These are phyloP conservation scores for Metarhizium album DNA, from an alignment of 2,329 filamentous ascomycete species.

Conservation along the genomic window DNA sequence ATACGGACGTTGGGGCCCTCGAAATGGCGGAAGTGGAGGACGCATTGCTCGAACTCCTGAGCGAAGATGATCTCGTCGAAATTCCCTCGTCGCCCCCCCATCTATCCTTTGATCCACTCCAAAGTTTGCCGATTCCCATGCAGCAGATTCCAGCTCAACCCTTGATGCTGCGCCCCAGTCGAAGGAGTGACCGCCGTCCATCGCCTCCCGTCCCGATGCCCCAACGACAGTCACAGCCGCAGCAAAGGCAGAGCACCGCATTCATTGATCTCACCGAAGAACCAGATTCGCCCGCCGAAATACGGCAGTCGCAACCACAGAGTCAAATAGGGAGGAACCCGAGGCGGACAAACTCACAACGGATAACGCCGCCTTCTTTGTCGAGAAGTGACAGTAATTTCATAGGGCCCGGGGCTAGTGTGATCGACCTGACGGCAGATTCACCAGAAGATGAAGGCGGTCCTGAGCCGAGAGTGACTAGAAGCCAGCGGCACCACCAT, in stretches of 20 bases:
- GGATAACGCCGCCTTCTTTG: slow-evolving; percentile 30
- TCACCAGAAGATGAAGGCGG: slow-evolving; percentile 24
- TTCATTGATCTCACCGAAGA: slow-evolving; percentile 42
- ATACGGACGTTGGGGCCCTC: not conserved
- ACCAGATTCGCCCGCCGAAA: slow-evolving; percentile 33
- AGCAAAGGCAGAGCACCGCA: slow-evolving; percentile 11
- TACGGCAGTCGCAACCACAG: slow-evolving; percentile 19
- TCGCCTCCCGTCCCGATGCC: not conserved
- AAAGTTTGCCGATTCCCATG: slow-evolving; percentile 7
- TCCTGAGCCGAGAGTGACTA: slow-evolving; percentile 1
- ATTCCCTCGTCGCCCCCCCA: slow-evolving; percentile 15
- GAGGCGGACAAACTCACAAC: slow-evolving; percentile 30
- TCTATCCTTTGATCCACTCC: slow-evolving; percentile 3
- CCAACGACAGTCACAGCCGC: not conserved
- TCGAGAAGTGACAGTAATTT: slow-evolving; percentile 34
- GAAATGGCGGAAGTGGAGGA: slow-evolving; percentile 11
- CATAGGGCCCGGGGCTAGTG: slow-evolving; percentile 20
- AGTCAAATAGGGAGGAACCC: slow-evolving; percentile 22
- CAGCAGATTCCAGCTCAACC: not conserved
- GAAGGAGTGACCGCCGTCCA: not conserved
- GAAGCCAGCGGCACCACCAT: slow-evolving; percentile 6
- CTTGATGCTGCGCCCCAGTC: not conserved
- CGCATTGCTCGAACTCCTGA: slow-evolving; percentile 6
- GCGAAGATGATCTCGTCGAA: slow-evolving; percentile 25
- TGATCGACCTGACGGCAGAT: slow-evolving; percentile 45